These are phyloP conservation scores for Aureobasidium namibiae DNA, from an alignment of 2,329 filamentous ascomycete genomes.

Conservation along the genomic window DNA sequence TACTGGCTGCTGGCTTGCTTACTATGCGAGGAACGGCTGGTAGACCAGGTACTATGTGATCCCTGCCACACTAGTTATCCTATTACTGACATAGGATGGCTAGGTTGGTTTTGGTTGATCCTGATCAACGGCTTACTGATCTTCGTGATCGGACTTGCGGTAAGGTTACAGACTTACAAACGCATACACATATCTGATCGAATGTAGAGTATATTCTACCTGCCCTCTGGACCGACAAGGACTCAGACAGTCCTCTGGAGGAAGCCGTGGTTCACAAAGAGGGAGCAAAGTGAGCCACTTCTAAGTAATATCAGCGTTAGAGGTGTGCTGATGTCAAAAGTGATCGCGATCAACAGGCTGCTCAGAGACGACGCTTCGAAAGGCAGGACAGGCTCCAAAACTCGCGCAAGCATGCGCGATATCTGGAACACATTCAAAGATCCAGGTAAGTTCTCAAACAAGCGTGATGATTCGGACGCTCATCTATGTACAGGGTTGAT, in stretches of 20 bases:
- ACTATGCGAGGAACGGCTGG: conserved; percentile 14
- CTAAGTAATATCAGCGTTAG: background rate
- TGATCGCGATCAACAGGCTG: conserved; percentile 23
- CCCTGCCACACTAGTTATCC: background rate
- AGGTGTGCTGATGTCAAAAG: background rate
- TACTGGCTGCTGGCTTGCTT: conserved; percentile 15
- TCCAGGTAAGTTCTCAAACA: background rate
- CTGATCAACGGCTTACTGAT: conserved; percentile 14
- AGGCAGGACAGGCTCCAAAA: background rate
- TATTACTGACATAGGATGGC: background rate
- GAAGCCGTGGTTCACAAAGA: conserved; percentile 22
- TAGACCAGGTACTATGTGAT: conserved; percentile 6
- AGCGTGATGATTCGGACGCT: background rate
- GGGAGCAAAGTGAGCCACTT: conserved; percentile 19
- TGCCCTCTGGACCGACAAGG: conserved; percentile 22
- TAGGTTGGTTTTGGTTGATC: conserved; percentile 16
- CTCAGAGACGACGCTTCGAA: conserved; percentile 14
- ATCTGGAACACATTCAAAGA: conserved; percentile 5
- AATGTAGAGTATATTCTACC: conserved; percentile 21
- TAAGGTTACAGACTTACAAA: background rate
- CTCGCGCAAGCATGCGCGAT: background rate
- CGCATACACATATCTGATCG: background rate
- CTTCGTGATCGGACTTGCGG: conserved; percentile 13
- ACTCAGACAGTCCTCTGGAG: conserved; percentile 21
- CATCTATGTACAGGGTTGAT: background rate